phyloP scores from a whole-genome alignment of 1,284 basidiomycete species.

The Cryptococcus hybrid region DNA sequence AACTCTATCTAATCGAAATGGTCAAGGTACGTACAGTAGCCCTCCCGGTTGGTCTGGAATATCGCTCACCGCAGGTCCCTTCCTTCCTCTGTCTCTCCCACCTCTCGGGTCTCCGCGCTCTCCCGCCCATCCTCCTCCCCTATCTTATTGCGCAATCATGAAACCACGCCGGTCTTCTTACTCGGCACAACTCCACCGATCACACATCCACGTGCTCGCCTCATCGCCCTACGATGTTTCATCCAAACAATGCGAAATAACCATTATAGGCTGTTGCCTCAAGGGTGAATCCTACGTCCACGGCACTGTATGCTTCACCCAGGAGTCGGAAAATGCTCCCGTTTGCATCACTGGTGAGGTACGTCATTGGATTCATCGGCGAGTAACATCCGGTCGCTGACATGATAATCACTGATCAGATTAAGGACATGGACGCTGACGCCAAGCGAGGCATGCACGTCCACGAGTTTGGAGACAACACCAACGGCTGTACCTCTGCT shows the following conservation, averaged over 20 bases:
- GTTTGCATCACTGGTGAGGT: conserved; percentile 62
- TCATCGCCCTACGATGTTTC: neutral
- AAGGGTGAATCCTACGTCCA: conserved; percentile 60
- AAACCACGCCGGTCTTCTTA: no score
- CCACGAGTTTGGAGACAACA: conserved; percentile 67
- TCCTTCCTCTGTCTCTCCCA: conserved; percentile 3
- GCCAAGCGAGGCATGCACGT: conserved; percentile 71
- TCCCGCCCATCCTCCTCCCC: neutral
- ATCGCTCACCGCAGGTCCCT: neutral
- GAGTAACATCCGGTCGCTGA: no score
- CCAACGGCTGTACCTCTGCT: conserved; percentile 65
- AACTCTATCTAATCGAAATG: conserved; percentile 26
- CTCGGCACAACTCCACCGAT: neutral
- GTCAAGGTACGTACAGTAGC: conserved; percentile 34
- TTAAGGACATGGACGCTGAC: conserved; percentile 61
- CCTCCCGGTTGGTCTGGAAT: neutral
- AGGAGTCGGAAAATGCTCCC: conserved; percentile 56
- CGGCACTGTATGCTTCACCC: conserved; percentile 66
- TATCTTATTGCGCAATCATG: no score
- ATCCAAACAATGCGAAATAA: neutral
- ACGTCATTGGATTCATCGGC: conserved; percentile 15
- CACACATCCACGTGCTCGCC: neutral
- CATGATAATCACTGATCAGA: conserved; percentile 25
- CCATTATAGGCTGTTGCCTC: conserved; percentile 62
- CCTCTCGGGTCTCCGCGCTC: conserved; percentile 12